These are phyloP conservation scores for Hemileia vastatrix DNA, from an alignment of 1,284 basidiomycete genomes.

Conservation along the genomic window DNA sequence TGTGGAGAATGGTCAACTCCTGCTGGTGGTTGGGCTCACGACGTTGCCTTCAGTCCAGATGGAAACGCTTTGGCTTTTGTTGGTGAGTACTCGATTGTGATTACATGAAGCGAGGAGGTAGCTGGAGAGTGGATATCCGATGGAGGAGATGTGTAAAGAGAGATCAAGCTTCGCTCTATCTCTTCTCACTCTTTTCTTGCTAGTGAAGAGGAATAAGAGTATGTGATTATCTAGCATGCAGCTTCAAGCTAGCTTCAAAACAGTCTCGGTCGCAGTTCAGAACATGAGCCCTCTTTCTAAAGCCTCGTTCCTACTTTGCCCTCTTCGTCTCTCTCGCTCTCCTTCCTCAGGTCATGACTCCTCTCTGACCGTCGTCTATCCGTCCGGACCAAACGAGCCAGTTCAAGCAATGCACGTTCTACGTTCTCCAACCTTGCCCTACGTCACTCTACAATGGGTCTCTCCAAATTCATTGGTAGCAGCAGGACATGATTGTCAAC, in stretches of 20 bases:
- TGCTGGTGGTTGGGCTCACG: constrained; percentile 92
- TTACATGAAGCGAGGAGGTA: no score
- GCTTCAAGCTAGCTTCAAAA: no score
- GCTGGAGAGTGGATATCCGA: no score
- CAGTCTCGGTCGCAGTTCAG: no score
- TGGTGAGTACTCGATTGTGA: no score
- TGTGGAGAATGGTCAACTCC: constrained; percentile 86
- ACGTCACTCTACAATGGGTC: constrained; percentile 72
- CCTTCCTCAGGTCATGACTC: constrained; percentile 67
- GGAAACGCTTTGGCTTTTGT: constrained; percentile 87
- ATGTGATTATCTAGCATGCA: no score
- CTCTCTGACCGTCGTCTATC: constrained; percentile 78
- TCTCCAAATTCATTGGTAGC: constrained; percentile 71
- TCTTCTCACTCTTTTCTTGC: no score
- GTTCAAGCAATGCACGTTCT: constrained; percentile 57
- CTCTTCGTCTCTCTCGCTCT: neutral
- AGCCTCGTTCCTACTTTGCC: no score
- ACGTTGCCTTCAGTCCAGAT: constrained; percentile 88
- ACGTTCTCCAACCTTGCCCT: constrained; percentile 65
- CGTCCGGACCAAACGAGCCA: constrained; percentile 53
- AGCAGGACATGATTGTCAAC: constrained; percentile 97
- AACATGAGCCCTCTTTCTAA: no score
- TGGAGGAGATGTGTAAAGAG: no score
- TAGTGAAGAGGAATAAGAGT: no score
- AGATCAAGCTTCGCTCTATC: no score